These are phyloP conservation scores for Tylopilus sp. DNA, from an alignment of 1,284 basidiomycete genomes.

Conservation along the genomic window DNA sequence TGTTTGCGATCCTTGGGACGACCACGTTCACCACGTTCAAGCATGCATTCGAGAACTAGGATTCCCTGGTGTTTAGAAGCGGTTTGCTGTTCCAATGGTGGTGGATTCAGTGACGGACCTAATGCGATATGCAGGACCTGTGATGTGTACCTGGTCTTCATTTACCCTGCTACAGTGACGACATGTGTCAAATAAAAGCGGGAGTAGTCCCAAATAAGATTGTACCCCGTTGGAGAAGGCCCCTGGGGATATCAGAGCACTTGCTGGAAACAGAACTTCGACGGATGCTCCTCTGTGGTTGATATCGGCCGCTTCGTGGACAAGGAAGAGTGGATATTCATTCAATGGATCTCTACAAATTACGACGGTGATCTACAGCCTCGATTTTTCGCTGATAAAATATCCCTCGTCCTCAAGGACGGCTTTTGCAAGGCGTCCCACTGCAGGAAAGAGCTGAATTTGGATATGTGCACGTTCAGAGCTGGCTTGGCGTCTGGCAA, in stretches of 20 bases:
- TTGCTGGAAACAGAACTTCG: constrained; percentile 18
- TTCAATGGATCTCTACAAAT: neutral
- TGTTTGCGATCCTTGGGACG: constrained; percentile 61
- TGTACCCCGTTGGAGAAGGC: constrained; percentile 10
- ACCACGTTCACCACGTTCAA: constrained; percentile 50
- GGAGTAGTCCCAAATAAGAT: no score
- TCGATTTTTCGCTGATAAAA: constrained; percentile 34
- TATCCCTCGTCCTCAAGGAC: constrained; percentile 55
- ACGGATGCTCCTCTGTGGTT: constrained; percentile 13
- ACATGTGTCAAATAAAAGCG: constrained; percentile 13
- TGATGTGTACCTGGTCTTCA: no score
- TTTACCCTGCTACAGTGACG: constrained; percentile 14
- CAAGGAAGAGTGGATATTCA: constrained; percentile 14
- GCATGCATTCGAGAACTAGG: constrained; percentile 34
- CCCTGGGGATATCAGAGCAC: constrained; percentile 22
- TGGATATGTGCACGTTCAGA: constrained; percentile 70
- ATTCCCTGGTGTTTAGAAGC: no score
- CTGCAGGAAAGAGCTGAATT: constrained; percentile 54
- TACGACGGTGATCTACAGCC: constrained; percentile 29
- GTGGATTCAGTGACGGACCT: neutral
- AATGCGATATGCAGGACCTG: no score
- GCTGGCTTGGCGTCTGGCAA: constrained; percentile 81
- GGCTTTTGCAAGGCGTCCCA: constrained; percentile 60
- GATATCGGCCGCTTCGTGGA: constrained; percentile 18
- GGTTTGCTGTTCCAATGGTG: no score